Base-by-base conservation (phyloP, 2,329 filamentous ascomycete genomes). In the Venturia pyrina region DNA sequence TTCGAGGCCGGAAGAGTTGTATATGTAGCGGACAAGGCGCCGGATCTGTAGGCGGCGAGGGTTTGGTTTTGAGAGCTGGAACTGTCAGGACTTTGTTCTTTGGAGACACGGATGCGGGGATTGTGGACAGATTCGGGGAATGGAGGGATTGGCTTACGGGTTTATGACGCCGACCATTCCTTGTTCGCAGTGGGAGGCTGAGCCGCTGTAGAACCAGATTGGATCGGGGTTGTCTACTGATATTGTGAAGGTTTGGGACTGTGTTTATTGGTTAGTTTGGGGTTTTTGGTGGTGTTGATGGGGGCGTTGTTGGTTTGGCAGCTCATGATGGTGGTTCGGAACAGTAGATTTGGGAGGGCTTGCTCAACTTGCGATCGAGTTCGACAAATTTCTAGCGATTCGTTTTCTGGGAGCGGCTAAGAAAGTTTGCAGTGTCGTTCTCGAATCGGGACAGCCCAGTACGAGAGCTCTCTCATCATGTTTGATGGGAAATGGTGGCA, bases 121-220 rank as follows among this genome's bases (percentile, higher is more conserved):
- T 28, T n/a, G n/a, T n/a, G n/a, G n/a, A 21, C 15, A 4, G 28
- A 28, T 28, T 2, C 2, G 28, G 28, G 28, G 28, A 28, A 2
- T 28, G 28, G 28, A 4, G 28, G 28, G 28, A 2, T 28, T 28
- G 28, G 28, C 53, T 59, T 59, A 59, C 60, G 65, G 63, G 28
- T 66, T 66, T 32, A 66, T 66, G 10, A 66, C 65, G 48, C 62
- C 65, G 19, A 66, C 65, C 63, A 66, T 59, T 21, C 65, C 65
- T 37, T 37, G 21, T 48, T 66, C n/a, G 24, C 65, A 66, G 17
- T 66, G 65, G 1, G 28, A 40, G n/a, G 7, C 24, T 24, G 34
- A 13, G 11, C 65, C 34, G 41, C 65, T 66, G 48, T 66, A 66
- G 17, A 66, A 60, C 65, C 65, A 66, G 40, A 66, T 66, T 24